These are phyloP conservation scores for Populus davidiana DNA, from an alignment of 345 rosid species.

Conservation along the genomic window DNA sequence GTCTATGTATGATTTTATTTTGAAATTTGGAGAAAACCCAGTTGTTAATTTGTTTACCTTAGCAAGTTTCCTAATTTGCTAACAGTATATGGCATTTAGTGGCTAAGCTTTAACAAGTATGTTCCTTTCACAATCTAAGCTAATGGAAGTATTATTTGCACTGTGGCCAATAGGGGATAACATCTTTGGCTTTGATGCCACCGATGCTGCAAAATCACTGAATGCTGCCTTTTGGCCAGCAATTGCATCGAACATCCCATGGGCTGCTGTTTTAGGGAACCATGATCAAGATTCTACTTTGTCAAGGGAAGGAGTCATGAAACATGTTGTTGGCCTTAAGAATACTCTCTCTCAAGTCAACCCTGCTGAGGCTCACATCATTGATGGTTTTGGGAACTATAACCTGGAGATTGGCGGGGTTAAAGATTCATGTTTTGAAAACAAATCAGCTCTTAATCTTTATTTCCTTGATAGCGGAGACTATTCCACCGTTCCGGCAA, in stretches of 20 bases:
- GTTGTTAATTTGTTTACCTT: neutral
- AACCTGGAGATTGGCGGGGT: slow-evolving; percentile 75
- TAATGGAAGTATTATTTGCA: neutral
- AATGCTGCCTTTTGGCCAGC: slow-evolving; percentile 77
- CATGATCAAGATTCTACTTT: slow-evolving; percentile 84
- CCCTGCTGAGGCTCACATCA: slow-evolving; percentile 44
- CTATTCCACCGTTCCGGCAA: slow-evolving; percentile 52
- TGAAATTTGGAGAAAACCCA: neutral
- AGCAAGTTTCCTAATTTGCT: neutral
- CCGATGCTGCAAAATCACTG: slow-evolving; percentile 62
- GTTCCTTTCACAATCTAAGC: neutral
- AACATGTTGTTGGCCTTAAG: slow-evolving; percentile 56
- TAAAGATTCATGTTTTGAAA: slow-evolving; percentile 56
- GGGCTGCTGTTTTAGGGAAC: slow-evolving; percentile 88
- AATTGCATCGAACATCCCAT: slow-evolving; percentile 64
- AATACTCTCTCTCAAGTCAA: slow-evolving; percentile 69
- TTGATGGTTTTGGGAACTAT: slow-evolving; percentile 93
- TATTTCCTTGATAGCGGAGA: slow-evolving; percentile 85
- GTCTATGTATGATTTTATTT: neutral
- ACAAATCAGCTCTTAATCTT: slow-evolving; percentile 81
- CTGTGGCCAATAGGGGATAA: slow-evolving; percentile 59
- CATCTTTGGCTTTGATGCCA: slow-evolving; percentile 57
- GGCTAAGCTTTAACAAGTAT: neutral
- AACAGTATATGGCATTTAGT: neutral
- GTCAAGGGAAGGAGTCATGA: slow-evolving; percentile 81